Evolutionary conservation across 148 eudicot genomes (phyloP).

Genomic region (Heliamphora exappendiculata): DNA sequence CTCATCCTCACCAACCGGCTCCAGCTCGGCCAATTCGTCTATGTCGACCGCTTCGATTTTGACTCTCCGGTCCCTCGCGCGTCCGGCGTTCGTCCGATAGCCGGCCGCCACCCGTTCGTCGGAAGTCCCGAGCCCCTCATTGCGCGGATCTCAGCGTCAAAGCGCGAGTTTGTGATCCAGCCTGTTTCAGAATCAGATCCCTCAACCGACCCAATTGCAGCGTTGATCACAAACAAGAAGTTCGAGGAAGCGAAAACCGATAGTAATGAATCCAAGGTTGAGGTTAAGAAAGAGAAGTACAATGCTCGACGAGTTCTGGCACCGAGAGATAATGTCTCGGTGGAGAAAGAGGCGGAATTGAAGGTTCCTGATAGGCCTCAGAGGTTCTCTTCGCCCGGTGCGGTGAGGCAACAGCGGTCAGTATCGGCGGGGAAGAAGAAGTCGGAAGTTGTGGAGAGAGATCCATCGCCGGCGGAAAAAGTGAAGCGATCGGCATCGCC

Average conservation of each 20-base stretch:
- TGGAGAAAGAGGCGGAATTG: slow-evolving; percentile 14
- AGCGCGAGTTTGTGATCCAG: slow-evolving; percentile 55
- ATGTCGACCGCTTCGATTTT: slow-evolving; percentile 54
- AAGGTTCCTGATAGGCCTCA: slow-evolving; percentile 30
- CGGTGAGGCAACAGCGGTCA: slow-evolving; percentile 37
- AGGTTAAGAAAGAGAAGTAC: slow-evolving; percentile 9
- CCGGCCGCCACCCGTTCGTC: slow-evolving; percentile 59
- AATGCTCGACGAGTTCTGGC: slow-evolving; percentile 16
- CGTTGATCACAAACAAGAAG: slow-evolving; percentile 18
- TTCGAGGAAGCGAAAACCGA: slow-evolving; percentile 9
- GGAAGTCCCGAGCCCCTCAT: slow-evolving; percentile 54
- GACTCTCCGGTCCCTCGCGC: slow-evolving; percentile 53
- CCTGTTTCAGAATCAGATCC: slow-evolving; percentile 53
- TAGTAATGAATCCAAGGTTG: slow-evolving; percentile 3
- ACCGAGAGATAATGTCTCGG: slow-evolving; percentile 17
- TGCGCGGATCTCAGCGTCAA: slow-evolving; percentile 32
- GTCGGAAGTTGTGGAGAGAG: slow-evolving; percentile 35
- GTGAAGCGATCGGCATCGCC: slow-evolving; percentile 83
- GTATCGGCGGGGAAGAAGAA: slow-evolving; percentile 42
- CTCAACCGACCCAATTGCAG: slow-evolving; percentile 37
- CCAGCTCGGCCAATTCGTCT: slow-evolving; percentile 81
- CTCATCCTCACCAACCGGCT: slow-evolving; percentile 70
- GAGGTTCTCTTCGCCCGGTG: slow-evolving; percentile 73
- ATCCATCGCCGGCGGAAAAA: slow-evolving; percentile 74
- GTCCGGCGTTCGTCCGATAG: slow-evolving; percentile 49